Evolutionary conservation across 768 basidiomycete species (phyloP), one percentile per base, ranked within the genome.

Genomic region (Amyloporia xantha): DNA sequence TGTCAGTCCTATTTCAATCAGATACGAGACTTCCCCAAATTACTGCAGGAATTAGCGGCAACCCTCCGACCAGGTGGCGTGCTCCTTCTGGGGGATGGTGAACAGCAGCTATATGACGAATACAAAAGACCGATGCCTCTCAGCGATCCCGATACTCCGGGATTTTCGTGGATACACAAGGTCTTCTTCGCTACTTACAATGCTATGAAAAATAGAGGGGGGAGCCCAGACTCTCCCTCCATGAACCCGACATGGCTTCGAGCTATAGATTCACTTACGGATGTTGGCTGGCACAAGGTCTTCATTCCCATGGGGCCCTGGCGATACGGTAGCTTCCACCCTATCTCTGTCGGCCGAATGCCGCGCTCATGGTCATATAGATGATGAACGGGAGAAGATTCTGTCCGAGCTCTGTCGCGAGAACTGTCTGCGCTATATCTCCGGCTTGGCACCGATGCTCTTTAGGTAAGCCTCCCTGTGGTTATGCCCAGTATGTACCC

Each of bases 271-370:
- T 44, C 56, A 3, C 54, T 62, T 26, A 59, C 60, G 5, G 60
- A 66, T 23, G 62, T 64, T 2, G 61, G 62, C 0, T 64, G 59
- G 59, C 55, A 60, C 44, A 65, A 66, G 38, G 54, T 58, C n/a
- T 66, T 59, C 38, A 58, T 66, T 28, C 65, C 65, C 19, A 58
- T 66, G 15, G 63, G 65, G 0, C 63, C 65, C 5, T 66, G 65
- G 65, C 47, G 52, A 7, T 59, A 60, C 45, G 51, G 65, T 65
- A 48, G 35, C n/a, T 13, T 23, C 17, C 30, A 13, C 48, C 15
- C 20, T 21, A 37, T 25, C 3, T 17, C 25, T 28, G 17, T 3
- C 19, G 15, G 40, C 23, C 12, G n/a, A 40, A 3, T n/a, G 4
- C 17, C 21, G 23, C 5, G 10, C 50, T 44, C 11, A 53, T 36